Base-by-base conservation (phyloP, 2,329 filamentous ascomycete species). In the Rasamsonia emersonii region DNA sequence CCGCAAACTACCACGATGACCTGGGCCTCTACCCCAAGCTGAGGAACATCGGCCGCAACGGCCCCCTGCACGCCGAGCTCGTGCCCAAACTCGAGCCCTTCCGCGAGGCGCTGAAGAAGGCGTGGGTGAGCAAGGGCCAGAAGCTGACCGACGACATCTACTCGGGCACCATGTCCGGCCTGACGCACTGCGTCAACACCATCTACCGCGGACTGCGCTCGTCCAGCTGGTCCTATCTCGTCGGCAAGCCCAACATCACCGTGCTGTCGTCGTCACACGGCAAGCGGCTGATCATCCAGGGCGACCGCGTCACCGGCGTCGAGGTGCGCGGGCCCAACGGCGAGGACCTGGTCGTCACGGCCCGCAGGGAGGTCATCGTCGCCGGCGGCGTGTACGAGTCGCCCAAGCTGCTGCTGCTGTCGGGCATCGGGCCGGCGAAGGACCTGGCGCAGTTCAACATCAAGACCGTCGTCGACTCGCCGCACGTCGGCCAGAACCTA, bases 1-100 rank as follows among this genome's bases (percentile, higher is more conserved):
- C 58, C 8, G 68, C 62, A 1, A 73, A 62, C n/a, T 77, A 75
- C 47, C 68, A 73, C 39, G 71, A 77, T 32, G 69, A 75, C 35
- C 48, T 50, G 2, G 52, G 56, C 4, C 44, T 66, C 2, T 72
- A 68, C 40, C 45, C 54, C 0, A 56, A 67, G 5, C 51, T 75
- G 2, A 45, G 58, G 18, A 68, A 73, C 40, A 65, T 76, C 35
- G 70, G 73, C 5, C 38, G 41, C 2, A 54, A 58, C 17, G 73
- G 74, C 0, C 72, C 71, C 1, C 50, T 77, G 5, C 60, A 65
- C 9, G 62, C 77, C 1, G 64, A 71, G 7, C 56, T 76, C 0
- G 41, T 76, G 1, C 61, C 64, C 0, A 71, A 76, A 45, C 55
- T 71, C 32, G 44, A 61, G 16, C 61, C 58, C 0, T 77, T 77